These are phyloP conservation scores for Pyrus betulifolia DNA, from an alignment of 306 rosid genomes.

Conservation along the genomic window DNA sequence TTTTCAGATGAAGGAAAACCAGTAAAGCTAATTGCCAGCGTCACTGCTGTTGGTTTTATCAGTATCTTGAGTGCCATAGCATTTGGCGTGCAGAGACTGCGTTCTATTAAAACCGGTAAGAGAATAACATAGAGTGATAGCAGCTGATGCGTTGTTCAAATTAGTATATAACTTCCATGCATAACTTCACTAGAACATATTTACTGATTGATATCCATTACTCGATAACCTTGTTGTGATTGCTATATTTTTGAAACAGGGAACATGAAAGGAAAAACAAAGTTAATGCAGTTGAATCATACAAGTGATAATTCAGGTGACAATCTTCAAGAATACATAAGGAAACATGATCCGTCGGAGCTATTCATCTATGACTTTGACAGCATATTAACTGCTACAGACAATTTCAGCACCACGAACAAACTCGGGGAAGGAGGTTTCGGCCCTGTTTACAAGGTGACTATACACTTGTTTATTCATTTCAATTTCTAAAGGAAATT, in stretches of 20 bases:
- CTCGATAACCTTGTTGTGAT: not conserved
- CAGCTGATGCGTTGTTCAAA: too few species aligned
- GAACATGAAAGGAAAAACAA: not conserved
- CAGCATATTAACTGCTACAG: slow-evolving; percentile 5
- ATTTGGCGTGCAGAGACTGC: not conserved
- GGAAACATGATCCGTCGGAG: not conserved
- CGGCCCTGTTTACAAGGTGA: slow-evolving; percentile 24
- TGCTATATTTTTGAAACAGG: not conserved
- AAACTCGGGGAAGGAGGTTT: slow-evolving; percentile 31
- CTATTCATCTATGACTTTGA: not conserved
- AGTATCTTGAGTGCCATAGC: not conserved
- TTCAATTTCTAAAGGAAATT: not conserved
- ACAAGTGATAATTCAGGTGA: not conserved
- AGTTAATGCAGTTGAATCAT: not conserved
- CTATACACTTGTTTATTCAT: not conserved
- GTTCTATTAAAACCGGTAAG: slow-evolving; percentile 6
- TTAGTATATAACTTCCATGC: not conserved
- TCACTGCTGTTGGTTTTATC: not conserved
- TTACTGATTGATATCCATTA: not conserved
- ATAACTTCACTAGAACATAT: not conserved
- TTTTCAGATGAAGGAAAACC: not conserved
- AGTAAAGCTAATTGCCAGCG: slow-evolving; percentile 2
- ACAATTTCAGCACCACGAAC: slow-evolving; percentile 12
- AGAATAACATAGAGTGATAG: not conserved
- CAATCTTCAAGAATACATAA: not conserved